Evolutionary conservation across 179 eudicot genomes (phyloP).

Genomic region (Beta corolliflora): DNA sequence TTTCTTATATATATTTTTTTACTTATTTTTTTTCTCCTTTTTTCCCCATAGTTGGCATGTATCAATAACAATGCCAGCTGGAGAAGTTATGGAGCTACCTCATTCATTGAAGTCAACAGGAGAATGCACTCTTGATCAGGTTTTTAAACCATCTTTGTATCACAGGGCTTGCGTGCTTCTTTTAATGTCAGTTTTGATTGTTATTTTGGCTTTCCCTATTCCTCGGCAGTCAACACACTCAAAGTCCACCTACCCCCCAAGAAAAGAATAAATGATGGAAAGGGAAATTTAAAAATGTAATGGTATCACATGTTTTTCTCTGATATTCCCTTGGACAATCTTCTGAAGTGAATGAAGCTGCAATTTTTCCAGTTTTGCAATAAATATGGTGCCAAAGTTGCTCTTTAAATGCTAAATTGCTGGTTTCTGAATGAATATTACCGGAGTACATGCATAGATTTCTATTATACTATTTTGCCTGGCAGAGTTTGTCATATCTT

Average conservation of each 20-base stretch:
- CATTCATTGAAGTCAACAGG: slow-evolving; percentile 70
- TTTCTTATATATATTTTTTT: not conserved
- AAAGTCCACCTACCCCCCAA: not conserved
- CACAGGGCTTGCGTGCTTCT: not conserved
- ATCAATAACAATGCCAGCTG: slow-evolving; percentile 75
- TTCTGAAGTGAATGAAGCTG: slow-evolving; percentile 8
- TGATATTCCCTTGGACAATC: not conserved
- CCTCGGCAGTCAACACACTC: too few species aligned
- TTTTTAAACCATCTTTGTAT: slow-evolving; percentile 24
- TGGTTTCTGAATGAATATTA: not conserved
- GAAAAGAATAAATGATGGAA: not conserved
- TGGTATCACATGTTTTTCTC: slow-evolving; percentile 6
- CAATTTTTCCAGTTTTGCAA: not conserved
- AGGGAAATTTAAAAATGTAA: not conserved
- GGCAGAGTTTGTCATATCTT: not conserved
- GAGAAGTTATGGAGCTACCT: slow-evolving; percentile 61
- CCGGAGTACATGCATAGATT: not conserved
- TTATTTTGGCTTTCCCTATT: not conserved
- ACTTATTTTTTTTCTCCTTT: slow-evolving; percentile 21
- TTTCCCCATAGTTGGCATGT: slow-evolving; percentile 65
- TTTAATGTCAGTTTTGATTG: not conserved
- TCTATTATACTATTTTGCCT: not conserved
- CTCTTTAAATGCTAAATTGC: not conserved
- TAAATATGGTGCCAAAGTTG: not conserved
- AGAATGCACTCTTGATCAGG: slow-evolving; percentile 73